phyloP scores from a whole-genome alignment of 2,329 filamentous ascomycete genomes.

The Ophiostoma triangulosporum region DNA sequence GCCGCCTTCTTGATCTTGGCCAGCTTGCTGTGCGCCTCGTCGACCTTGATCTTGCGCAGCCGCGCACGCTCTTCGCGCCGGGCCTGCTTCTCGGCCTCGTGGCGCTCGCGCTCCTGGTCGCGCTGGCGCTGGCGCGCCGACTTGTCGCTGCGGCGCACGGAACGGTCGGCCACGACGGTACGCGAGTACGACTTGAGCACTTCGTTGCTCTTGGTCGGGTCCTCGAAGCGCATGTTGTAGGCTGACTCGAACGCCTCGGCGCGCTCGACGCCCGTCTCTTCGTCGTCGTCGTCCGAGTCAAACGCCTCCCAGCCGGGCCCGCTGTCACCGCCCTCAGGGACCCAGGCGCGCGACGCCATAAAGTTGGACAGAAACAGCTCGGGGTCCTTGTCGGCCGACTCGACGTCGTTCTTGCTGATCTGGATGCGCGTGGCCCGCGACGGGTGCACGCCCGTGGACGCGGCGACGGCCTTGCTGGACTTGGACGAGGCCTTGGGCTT shows the following conservation, averaged over 20 bases:
- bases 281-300: slow-evolving; percentile 84
- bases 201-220: slow-evolving; percentile 78
- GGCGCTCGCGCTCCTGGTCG: slow-evolving; percentile 62
- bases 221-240: slow-evolving; percentile 93
- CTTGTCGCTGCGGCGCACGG: slow-evolving; percentile 72
- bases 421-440: slow-evolving; percentile 34
- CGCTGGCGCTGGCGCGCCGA: slow-evolving; percentile 64
- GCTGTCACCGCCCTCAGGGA: slow-evolving; percentile 40
- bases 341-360: slow-evolving; percentile 83
- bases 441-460: slow-evolving; percentile 36
- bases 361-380: slow-evolving; percentile 93
- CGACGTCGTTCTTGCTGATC: slow-evolving; percentile 49
- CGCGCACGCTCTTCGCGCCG: slow-evolving; percentile 70
- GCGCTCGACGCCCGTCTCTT: slow-evolving; percentile 57
- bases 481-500: slow-evolving; percentile 49
- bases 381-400: slow-evolving; percentile 68
- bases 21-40: slow-evolving; percentile 79
- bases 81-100: slow-evolving; percentile 64
- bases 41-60: slow-evolving; percentile 75
- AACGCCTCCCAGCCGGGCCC: slow-evolving; percentile 62
- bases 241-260: slow-evolving; percentile 85
- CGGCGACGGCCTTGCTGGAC: slow-evolving; percentile 17
- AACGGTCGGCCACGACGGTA: slow-evolving; percentile 68
- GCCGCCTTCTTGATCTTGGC: slow-evolving; percentile 81
- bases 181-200: slow-evolving; percentile 78